Evolutionary conservation across 805 yeast genomes (phyloP).

Genomic region (Priceomyces melissophilus): DNA sequence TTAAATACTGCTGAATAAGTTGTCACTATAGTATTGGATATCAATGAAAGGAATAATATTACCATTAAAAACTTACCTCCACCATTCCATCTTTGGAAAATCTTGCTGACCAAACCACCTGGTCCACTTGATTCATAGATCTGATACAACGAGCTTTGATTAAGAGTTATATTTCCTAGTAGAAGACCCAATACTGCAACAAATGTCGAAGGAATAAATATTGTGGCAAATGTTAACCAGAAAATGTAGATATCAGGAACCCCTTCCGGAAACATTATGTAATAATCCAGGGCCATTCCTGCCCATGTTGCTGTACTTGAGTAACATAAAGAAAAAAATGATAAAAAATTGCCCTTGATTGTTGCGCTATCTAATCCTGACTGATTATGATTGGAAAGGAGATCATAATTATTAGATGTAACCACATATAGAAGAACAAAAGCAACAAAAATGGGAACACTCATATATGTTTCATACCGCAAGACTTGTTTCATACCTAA

Average conservation of each 20-base stretch:
- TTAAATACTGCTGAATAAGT: slow-evolving; percentile 79
- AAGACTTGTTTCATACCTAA: slow-evolving; percentile 76
- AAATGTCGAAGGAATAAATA: slow-evolving; percentile 66
- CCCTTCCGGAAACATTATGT: slow-evolving; percentile 72
- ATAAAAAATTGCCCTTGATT: slow-evolving; percentile 63
- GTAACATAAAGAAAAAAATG: slow-evolving; percentile 69
- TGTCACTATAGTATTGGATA: slow-evolving; percentile 79
- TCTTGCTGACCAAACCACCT: slow-evolving; percentile 70
- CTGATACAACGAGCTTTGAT: slow-evolving; percentile 52
- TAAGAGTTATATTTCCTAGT: slow-evolving; percentile 63
- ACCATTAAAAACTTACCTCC: slow-evolving; percentile 74
- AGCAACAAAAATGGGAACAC: slow-evolving; percentile 65
- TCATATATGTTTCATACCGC: slow-evolving; percentile 62
- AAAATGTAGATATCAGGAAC: slow-evolving; percentile 56
- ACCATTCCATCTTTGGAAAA: slow-evolving; percentile 71
- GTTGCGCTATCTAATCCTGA: slow-evolving; percentile 37
- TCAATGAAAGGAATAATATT: slow-evolving; percentile 65
- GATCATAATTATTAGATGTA: slow-evolving; percentile 45
- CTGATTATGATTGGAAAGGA: slow-evolving; percentile 24
- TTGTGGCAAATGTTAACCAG: slow-evolving; percentile 60
- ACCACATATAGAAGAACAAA: slow-evolving; percentile 67
- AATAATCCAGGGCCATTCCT: slow-evolving; percentile 80
- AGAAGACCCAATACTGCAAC: slow-evolving; percentile 73
- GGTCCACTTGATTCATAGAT: slow-evolving; percentile 60
- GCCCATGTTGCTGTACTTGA: slow-evolving; percentile 90